phyloP scores from a whole-genome alignment of 495 filamentous ascomycete species.

The Hamigera avellanea region DNA sequence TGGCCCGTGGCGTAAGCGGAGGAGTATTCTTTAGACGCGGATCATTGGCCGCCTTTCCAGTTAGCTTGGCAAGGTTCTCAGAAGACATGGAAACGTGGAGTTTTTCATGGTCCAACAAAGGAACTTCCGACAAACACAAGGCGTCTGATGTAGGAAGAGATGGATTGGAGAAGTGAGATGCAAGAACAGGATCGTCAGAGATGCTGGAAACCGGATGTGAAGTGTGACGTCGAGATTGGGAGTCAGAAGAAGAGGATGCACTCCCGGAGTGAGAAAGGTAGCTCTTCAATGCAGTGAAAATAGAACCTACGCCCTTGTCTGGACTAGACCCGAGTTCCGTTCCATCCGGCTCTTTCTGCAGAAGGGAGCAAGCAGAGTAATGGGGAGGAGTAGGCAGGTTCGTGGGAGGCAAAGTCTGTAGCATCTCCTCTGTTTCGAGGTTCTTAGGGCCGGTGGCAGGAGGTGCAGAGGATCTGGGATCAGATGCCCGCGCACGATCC shows the following conservation, averaged over 20 bases:
- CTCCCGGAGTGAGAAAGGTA: conserved; percentile 25
- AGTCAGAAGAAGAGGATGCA: conserved; percentile 15
- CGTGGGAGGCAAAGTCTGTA: conserved; percentile 17
- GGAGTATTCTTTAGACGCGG: conserved; percentile 72
- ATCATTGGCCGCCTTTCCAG: conserved; percentile 52
- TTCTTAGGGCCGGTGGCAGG: conserved; percentile 6
- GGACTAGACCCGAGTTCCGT: conserved; percentile 22
- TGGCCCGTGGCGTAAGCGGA: conserved; percentile 73
- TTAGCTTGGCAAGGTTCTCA: conserved; percentile 79
- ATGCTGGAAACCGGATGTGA: conserved; percentile 52
- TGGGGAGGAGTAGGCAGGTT: conserved; percentile 33
- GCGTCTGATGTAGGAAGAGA: conserved; percentile 44
- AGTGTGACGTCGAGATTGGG: conserved; percentile 38
- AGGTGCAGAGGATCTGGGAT: conserved; percentile 12
- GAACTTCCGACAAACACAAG: conserved; percentile 42
- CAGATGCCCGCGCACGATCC: conserved; percentile 26
- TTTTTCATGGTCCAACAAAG: conserved; percentile 40
- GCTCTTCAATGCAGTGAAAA: conserved; percentile 31
- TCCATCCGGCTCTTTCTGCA: conserved; percentile 32
- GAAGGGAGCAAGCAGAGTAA: conserved; percentile 26
- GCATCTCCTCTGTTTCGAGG: conserved; percentile 10
- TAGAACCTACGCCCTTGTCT: conserved; percentile 25
- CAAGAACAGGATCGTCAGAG: conserved; percentile 56
- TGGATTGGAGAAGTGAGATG: conserved; percentile 67
- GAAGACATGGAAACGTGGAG: conserved; percentile 40